Evolutionary conservation across 805 yeast species (phyloP).

Genomic region (Sungouiozyma intestinalis): DNA sequence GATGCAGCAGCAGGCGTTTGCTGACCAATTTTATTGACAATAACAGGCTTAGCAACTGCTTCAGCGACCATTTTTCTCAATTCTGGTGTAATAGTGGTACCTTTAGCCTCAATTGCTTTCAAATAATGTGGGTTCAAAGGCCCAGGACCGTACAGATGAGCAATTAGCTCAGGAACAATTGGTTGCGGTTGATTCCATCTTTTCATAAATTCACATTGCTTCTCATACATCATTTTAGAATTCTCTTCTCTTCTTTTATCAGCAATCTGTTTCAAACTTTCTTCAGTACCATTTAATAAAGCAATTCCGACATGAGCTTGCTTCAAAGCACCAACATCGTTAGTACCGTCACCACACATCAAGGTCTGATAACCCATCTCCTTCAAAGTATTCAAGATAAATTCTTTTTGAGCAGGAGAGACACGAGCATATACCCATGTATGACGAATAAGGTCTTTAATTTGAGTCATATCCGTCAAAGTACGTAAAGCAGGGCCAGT

Average conservation of each 20-base stretch:
- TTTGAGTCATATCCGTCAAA: conserved; percentile 56
- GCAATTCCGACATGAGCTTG: conserved; percentile 99
- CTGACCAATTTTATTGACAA: conserved; percentile 26
- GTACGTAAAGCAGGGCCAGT: conserved; percentile 82
- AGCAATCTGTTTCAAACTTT: conserved; percentile 77
- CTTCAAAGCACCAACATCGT: conserved; percentile 97
- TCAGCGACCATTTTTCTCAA: conserved; percentile 48
- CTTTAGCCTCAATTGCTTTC: conserved; percentile 75
- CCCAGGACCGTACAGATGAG: conserved; percentile 95
- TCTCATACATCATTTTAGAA: conserved; percentile 59
- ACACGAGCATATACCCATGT: conserved; percentile 98
- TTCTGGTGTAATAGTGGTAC: conserved; percentile 70
- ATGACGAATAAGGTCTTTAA: conserved; percentile 65
- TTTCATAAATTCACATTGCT: conserved; percentile 68
- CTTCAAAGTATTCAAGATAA: conserved; percentile 71
- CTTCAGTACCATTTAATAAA: conserved; percentile 93
- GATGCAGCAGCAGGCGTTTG: conserved; percentile 41
- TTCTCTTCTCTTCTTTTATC: conserved; percentile 66
- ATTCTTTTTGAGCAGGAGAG: conserved; percentile 92
- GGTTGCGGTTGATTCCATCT: conserved; percentile 81
- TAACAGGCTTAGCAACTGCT: conserved; percentile 34
- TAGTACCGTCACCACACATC: conserved; percentile 99
- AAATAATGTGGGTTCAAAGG: conserved; percentile 81
- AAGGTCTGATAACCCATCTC: conserved; percentile 84
- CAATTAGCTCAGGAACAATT: conserved; percentile 76